Evolutionary conservation across 768 basidiomycete genomes (phyloP).

Genomic region (Mycena polygramma): DNA sequence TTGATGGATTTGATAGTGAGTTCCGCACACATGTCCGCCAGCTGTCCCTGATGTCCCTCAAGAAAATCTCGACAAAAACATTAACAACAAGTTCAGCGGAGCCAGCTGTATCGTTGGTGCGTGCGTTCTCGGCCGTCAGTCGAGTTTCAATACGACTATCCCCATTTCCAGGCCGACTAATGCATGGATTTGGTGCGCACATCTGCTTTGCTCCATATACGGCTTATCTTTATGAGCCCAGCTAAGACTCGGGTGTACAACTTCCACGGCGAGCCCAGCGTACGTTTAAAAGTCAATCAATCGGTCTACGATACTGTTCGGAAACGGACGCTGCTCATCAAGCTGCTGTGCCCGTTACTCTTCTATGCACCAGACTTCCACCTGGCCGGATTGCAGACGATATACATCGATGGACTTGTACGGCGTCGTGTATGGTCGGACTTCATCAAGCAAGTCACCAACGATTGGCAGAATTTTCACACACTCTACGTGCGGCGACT

Average conservation of each 20-base stretch:
- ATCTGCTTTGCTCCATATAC: not conserved
- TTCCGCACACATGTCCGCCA: not conserved
- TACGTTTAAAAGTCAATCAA: slow-evolving; percentile 59
- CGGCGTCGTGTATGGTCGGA: slow-evolving; percentile 57
- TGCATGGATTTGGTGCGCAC: slow-evolving; percentile 56
- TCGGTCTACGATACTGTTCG: slow-evolving; percentile 52
- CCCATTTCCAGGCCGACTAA: slow-evolving; percentile 52
- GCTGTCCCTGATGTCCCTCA: not conserved
- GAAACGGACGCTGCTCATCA: slow-evolving; percentile 55
- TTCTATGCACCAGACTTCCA: slow-evolving; percentile 67
- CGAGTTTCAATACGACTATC: not conserved
- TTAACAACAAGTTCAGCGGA: slow-evolving; percentile 12
- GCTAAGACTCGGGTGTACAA: slow-evolving; percentile 61
- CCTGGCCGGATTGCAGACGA: slow-evolving; percentile 57
- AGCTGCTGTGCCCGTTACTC: slow-evolving; percentile 54
- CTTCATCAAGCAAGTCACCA: slow-evolving; percentile 59
- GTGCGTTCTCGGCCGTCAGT: not conserved
- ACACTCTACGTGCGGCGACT: slow-evolving; percentile 59
- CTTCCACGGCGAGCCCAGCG: slow-evolving; percentile 60
- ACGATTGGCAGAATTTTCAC: slow-evolving; percentile 62
- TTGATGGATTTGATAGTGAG: slow-evolving; percentile 46
- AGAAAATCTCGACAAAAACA: slow-evolving; percentile 28
- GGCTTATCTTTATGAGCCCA: too few relatives aligned
- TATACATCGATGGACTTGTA: slow-evolving; percentile 63
- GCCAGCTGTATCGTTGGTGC: slow-evolving; percentile 45